Percentiles rank a stretch among this genome's conserved stretches.
Evolutionary conservation across 768 basidiomycete species (phyloP).

Genomic region (Galerina marginata): DNA sequence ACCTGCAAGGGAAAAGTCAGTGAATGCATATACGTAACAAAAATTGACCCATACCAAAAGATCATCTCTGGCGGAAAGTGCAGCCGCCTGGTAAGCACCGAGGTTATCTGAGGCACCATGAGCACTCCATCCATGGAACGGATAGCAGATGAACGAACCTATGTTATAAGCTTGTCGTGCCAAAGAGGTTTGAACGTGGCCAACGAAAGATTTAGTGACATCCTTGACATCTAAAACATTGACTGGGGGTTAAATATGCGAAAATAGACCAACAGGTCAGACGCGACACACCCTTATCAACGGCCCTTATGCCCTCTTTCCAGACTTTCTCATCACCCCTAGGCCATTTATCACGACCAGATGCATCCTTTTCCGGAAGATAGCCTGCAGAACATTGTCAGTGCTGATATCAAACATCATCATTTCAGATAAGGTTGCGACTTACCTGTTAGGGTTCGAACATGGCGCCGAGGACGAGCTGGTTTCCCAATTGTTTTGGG

Average conservation of each 20-base stretch:
- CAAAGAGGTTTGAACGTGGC: slow-evolving; percentile 87
- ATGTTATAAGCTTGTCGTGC: slow-evolving; percentile 92
- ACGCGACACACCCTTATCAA: slow-evolving; percentile 55
- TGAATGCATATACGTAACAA: not conserved
- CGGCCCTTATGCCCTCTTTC: slow-evolving; percentile 63
- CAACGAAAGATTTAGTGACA: slow-evolving; percentile 78
- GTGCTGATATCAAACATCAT: slow-evolving; percentile 1
- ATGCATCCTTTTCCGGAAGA: slow-evolving; percentile 74
- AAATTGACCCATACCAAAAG: slow-evolving; percentile 61
- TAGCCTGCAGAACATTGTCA: slow-evolving; percentile 56
- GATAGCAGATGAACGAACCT: slow-evolving; percentile 39
- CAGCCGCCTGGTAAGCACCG: slow-evolving; percentile 92
- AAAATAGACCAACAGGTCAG: not conserved
- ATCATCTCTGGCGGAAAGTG: slow-evolving; percentile 86
- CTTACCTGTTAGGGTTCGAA: slow-evolving; percentile 69
- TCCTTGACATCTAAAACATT: slow-evolving; percentile 52
- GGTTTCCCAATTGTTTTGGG: slow-evolving; percentile 68
- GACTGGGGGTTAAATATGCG: not conserved
- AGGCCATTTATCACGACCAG: slow-evolving; percentile 87
- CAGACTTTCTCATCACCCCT: slow-evolving; percentile 77
- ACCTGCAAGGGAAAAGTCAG: slow-evolving; percentile 43
- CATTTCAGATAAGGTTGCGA: not conserved
- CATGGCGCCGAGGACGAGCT: slow-evolving; percentile 64
- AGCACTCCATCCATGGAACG: slow-evolving; percentile 2
- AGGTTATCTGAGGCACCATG: slow-evolving; percentile 57